Conservation (phyloP, 495 filamentous ascomycete species). For the Letharia columbiana region DNA sequence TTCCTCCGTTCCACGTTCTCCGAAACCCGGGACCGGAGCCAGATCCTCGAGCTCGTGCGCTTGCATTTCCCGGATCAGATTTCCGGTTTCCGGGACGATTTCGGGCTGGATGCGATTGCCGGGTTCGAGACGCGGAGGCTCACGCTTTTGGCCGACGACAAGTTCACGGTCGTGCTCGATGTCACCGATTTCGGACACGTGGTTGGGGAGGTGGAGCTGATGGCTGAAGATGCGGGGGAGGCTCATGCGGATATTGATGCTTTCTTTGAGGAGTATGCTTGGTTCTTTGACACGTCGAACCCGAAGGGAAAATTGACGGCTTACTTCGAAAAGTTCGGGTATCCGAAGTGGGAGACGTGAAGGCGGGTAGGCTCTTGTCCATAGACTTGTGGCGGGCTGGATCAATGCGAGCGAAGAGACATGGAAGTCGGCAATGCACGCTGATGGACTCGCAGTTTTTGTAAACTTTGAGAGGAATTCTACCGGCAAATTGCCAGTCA, state of each 20-base stretch:
- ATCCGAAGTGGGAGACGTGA: neutral
- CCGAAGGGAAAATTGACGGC: slow-evolving; percentile 36
- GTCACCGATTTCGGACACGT: slow-evolving; percentile 32
- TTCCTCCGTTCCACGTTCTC: slow-evolving; percentile 28
- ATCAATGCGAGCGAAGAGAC: neutral
- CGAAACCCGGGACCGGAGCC: slow-evolving; percentile 22
- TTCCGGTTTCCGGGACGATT: neutral
- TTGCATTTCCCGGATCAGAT: neutral
- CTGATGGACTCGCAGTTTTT: neutral
- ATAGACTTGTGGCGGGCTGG: neutral
- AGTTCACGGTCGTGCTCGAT: slow-evolving; percentile 32
- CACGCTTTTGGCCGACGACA: slow-evolving; percentile 29
- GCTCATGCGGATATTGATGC: slow-evolving; percentile 24
- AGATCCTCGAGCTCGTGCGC: slow-evolving; percentile 16
- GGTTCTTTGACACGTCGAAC: slow-evolving; percentile 30
- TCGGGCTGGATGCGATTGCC: slow-evolving; percentile 27
- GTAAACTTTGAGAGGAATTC: neutral
- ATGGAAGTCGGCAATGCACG: too few relatives aligned
- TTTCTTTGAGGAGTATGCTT: slow-evolving; percentile 34
- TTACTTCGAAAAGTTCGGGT: slow-evolving; percentile 29
- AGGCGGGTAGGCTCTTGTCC: neutral
- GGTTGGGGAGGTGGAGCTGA: slow-evolving; percentile 35
- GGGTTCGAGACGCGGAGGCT: slow-evolving; percentile 29
- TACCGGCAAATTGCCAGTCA: neutral
- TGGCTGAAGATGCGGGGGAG: slow-evolving; percentile 21